Evolutionary conservation across 2,329 filamentous ascomycete species (phyloP).

Genomic region (Penicillium olsonii): DNA sequence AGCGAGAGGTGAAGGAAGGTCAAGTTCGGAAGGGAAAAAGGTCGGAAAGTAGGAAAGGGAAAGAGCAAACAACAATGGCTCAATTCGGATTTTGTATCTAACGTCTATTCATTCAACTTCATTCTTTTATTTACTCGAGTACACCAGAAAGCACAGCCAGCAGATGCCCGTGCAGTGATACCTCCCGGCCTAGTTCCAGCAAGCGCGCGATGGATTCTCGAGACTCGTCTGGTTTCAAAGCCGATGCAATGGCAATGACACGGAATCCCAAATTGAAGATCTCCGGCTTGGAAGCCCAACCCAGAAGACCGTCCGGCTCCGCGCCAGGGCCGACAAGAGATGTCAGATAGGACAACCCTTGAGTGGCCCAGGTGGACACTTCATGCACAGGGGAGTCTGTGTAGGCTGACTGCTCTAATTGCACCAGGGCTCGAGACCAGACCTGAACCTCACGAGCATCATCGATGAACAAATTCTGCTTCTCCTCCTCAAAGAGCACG

Average conservation of each 20-base stretch:
- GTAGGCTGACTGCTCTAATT: constrained; percentile 28
- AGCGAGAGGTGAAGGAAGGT: no score
- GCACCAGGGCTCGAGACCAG: constrained; percentile 62
- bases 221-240: constrained; percentile 29
- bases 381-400: constrained; percentile 20
- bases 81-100: background rate
- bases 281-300: constrained; percentile 69
- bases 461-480: constrained; percentile 92
- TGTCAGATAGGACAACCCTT: constrained; percentile 32
- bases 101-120: background rate
- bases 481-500: constrained; percentile 78
- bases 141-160: constrained; percentile 30
- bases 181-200: constrained; percentile 21
- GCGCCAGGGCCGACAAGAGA: constrained; percentile 27
- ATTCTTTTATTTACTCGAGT: constrained; percentile 7
- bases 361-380: constrained; percentile 34
- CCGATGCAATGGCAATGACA: constrained; percentile 39
- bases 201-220: constrained; percentile 28
- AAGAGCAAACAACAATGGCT: background rate
- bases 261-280: constrained; percentile 57
- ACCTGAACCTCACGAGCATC: constrained; percentile 70
- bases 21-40: background rate
- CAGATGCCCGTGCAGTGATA: constrained; percentile 36
- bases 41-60: background rate
- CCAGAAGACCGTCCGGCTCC: constrained; percentile 64